Conservation (phyloP, 208 protist species). For the Leishmania tarentolae region DNA sequence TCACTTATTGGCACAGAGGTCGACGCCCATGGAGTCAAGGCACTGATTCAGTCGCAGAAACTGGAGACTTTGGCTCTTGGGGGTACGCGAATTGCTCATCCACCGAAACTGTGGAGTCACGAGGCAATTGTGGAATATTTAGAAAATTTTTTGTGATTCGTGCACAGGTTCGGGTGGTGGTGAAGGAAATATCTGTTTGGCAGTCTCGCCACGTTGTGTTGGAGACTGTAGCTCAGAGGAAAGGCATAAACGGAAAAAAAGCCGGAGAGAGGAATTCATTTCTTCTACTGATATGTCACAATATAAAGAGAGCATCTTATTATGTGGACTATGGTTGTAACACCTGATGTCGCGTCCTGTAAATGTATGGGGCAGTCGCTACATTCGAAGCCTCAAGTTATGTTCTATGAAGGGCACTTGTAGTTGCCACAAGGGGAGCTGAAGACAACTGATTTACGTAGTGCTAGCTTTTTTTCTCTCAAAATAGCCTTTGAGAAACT, state of each 20-base stretch:
- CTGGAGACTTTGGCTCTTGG: slow-evolving; percentile 53
- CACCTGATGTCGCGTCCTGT: too few relatives aligned
- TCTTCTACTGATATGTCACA: neutral
- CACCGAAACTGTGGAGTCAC: slow-evolving; percentile 43
- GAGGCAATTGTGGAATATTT: slow-evolving; percentile 46
- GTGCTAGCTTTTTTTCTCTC: neutral
- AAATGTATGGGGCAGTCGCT: neutral
- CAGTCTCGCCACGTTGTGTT: neutral
- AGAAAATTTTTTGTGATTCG: slow-evolving; percentile 20
- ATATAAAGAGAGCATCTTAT: too few relatives aligned
- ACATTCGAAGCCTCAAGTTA: neutral
- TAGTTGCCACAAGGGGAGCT: too few relatives aligned
- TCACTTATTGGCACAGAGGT: slow-evolving; percentile 48
- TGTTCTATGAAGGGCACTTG: neutral
- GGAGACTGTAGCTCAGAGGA: neutral
- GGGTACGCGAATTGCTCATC: slow-evolving; percentile 34
- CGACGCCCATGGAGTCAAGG: slow-evolving; percentile 37
- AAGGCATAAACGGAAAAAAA: neutral
- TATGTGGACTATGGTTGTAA: neutral
- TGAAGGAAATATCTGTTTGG: slow-evolving; percentile 14
- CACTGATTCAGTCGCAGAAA: slow-evolving; percentile 31
- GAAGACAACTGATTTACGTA: neutral
- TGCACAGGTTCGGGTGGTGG: neutral
- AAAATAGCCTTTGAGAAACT: neutral
- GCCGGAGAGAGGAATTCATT: neutral